A percentile compares a stretch with the other conserved stretches of the same genome.
Evolutionary conservation across 768 basidiomycete genomes (phyloP).

Genomic region (Podaxis pistillaris): DNA sequence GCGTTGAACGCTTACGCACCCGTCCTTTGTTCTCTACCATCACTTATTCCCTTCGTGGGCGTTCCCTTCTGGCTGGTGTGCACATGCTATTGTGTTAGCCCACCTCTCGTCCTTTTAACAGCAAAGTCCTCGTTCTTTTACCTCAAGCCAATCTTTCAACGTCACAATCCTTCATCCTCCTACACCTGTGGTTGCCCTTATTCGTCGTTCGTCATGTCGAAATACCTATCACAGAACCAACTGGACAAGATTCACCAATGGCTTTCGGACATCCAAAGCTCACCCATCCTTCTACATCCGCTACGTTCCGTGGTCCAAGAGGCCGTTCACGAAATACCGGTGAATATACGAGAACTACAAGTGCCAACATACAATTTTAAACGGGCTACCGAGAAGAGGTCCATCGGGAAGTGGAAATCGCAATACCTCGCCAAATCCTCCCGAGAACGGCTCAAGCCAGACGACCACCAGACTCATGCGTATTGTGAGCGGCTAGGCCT

Average conservation of each 20-base stretch:
- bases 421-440: conserved; percentile 3
- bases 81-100: not conserved
- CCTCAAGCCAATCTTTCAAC: not conserved
- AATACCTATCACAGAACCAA: conserved; percentile 4
- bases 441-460: not conserved
- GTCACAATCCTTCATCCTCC: not conserved
- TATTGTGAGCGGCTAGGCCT: conserved; percentile 8
- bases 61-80: not conserved
- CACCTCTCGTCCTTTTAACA: not conserved
- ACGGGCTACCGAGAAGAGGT: not conserved
- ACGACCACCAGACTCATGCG: not conserved
- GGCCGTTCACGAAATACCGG: not conserved
- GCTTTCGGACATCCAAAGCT: conserved; percentile 3
- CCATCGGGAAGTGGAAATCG: conserved; percentile 9
- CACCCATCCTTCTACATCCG: conserved; percentile 12
- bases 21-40: not conserved
- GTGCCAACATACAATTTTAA: conserved; percentile 9
- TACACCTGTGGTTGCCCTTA: not conserved
- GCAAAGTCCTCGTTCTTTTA: not conserved
- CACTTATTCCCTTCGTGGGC: not conserved
- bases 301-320: conserved; percentile 8
- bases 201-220: conserved; percentile 1
- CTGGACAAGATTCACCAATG: conserved; percentile 7
- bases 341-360: not conserved
- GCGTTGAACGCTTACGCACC: conserved; percentile 10